Conservation (phyloP, 2,329 filamentous ascomycete species). For the Hymenoscyphus repandus region DNA sequence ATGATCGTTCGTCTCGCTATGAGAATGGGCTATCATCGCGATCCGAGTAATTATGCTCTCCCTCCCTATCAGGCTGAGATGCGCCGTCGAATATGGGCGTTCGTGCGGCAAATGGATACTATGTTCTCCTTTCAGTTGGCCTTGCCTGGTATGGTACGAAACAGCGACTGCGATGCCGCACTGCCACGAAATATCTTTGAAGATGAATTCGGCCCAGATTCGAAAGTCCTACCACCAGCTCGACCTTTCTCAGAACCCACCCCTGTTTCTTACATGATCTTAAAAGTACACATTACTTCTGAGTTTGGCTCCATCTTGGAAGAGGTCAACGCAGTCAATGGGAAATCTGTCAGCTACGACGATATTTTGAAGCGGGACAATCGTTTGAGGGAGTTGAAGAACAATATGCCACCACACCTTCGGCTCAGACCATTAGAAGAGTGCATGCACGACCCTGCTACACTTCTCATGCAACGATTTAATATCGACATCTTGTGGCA, state of each 20-base stretch:
- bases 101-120: conserved; percentile 68
- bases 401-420: conserved; percentile 74
- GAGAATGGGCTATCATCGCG: conserved; percentile 61
- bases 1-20: conserved; percentile 51
- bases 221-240: conserved; percentile 61
- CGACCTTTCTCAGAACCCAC: conserved; percentile 66
- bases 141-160: conserved; percentile 60
- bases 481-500: conserved; percentile 81
- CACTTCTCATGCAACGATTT: conserved; percentile 79
- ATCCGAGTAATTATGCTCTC: conserved; percentile 69
- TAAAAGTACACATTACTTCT: conserved; percentile 57
- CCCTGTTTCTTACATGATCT: conserved; percentile 73
- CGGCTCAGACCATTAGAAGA: conserved; percentile 71
- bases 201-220: conserved; percentile 69
- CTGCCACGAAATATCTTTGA: conserved; percentile 76
- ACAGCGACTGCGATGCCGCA: conserved; percentile 69
- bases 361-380: conserved; percentile 59
- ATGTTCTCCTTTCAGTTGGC: conserved; percentile 71
- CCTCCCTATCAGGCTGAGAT: conserved; percentile 76
- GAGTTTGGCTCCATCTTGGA: conserved; percentile 71
- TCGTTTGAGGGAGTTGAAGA: conserved; percentile 54
- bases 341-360: conserved; percentile 54
- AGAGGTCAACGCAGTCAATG: conserved; percentile 48
- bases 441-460: conserved; percentile 70
- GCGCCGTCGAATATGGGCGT: conserved; percentile 62